Evolutionary conservation across 306 rosid genomes (phyloP).

Genomic region (Cucumis cinereus): DNA sequence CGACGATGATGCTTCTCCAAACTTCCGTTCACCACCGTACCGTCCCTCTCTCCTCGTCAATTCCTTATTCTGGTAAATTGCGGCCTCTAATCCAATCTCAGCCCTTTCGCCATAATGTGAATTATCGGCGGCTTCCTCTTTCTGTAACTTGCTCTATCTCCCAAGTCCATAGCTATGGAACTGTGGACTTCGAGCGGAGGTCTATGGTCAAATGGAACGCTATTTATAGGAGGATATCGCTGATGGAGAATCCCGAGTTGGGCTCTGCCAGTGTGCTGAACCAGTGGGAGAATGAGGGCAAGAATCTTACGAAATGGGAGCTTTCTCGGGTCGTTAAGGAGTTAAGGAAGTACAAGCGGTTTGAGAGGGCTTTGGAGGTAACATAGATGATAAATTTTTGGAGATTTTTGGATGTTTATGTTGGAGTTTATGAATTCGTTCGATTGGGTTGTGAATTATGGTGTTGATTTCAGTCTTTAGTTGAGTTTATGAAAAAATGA

Average conservation of each 20-base stretch:
- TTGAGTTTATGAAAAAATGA: neutral
- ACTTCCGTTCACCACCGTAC: conserved; percentile 32
- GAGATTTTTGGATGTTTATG: neutral
- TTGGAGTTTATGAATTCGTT: neutral
- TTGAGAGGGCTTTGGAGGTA: conserved; percentile 71
- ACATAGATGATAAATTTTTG: neutral
- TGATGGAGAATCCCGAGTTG: conserved; percentile 39
- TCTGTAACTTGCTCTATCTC: conserved; percentile 43
- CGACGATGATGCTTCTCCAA: conserved; percentile 43
- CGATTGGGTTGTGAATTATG: neutral
- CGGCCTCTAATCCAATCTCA: conserved; percentile 10
- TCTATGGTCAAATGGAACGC: conserved; percentile 56
- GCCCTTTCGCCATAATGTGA: conserved; percentile 6
- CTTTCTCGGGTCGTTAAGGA: conserved; percentile 65
- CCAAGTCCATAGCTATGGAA: conserved; percentile 50
- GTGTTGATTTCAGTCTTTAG: neutral
- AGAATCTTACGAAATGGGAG: conserved; percentile 60
- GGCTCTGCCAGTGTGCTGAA: conserved; percentile 52
- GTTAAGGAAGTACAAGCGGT: conserved; percentile 53
- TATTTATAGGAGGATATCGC: conserved; percentile 45
- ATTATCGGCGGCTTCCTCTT: conserved; percentile 14
- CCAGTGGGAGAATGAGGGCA: conserved; percentile 84
- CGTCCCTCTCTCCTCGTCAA: conserved; percentile 41
- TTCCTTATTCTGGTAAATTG: conserved; percentile 19
- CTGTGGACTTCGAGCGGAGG: conserved; percentile 53